Evolutionary conservation across 1,284 basidiomycete species (phyloP), one percentile per base, ranked within the genome.

Genomic region (Cutaneotrichosporon cavernicola): DNA sequence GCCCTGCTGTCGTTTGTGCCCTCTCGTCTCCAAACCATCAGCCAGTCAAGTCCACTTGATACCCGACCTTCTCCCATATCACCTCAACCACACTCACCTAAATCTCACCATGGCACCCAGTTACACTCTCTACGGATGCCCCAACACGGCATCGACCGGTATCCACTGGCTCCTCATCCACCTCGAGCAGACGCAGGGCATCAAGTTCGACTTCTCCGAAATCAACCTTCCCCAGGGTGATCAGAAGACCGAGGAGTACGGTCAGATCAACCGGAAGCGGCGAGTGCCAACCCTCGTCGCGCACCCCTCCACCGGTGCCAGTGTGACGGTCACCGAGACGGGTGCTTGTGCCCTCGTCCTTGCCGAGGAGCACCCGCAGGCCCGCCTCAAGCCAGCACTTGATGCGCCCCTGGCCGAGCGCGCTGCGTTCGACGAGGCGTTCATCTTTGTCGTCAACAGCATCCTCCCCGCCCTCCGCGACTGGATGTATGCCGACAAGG

Each of bases 141-240:
- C 63, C 58, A 64, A 63, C 58, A 69, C 70, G 21, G 68, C 68
- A 34, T 65, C 63, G 21, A 62, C 69, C 11, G 56, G 57, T 18
- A 46, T 67, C 58, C 72, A 69, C 61, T 71, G 69, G 69, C 60
- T 73, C n/a, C 65, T 73, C 21, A 34, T 59, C 58, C 65, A 70
- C 60, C 68, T 73, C 43, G 65, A 63, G n/a, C 32, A 49, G 49
- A 31, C 46, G 6, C 50, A 49, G 13, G 65, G 61, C 43, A 50
- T 66, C n/a, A 64, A 34, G 5, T 67, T 65, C 61, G 61, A 55
- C 21, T 64, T 61, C 36, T 60, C 61, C 5, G 21, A 60, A 16
- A 60, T 73, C 58, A 49, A 60, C 50, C 52, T 60, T 26, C 34
- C 53, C 2, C 8, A 38, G 4, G 34, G 51, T n/a, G 67, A 66